phyloP scores from a whole-genome alignment of 2,329 filamentous ascomycete genomes.

The Sordariomycetes sp. region DNA sequence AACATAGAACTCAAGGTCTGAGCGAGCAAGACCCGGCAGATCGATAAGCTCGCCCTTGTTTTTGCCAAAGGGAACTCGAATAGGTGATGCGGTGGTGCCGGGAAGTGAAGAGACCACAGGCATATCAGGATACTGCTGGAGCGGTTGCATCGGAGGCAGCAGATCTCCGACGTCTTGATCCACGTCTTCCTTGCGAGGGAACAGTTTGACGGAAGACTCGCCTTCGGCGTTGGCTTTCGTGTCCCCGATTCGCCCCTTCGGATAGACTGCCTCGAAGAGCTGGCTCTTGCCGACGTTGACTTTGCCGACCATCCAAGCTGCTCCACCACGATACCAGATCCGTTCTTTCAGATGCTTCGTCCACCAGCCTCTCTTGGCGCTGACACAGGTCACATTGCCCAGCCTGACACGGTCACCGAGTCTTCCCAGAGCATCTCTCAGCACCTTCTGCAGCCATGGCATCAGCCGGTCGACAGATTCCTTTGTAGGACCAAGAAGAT shows the following conservation, averaged over 20 bases:
- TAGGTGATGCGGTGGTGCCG: slow-evolving; percentile 91
- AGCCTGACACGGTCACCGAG: slow-evolving; percentile 63
- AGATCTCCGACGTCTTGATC: slow-evolving; percentile 40
- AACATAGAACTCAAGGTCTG: slow-evolving; percentile 63
- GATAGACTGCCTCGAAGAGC: slow-evolving; percentile 80
- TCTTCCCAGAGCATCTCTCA: slow-evolving; percentile 67
- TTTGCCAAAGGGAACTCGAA: slow-evolving; percentile 81
- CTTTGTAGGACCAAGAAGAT: slow-evolving; percentile 77
- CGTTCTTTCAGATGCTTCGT: slow-evolving; percentile 78
- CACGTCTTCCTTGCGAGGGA: slow-evolving; percentile 5
- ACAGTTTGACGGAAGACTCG: not conserved
- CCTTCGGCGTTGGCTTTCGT: not conserved
- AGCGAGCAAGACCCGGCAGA: slow-evolving; percentile 74
- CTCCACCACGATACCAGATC: slow-evolving; percentile 75
- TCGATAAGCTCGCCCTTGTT: slow-evolving; percentile 88
- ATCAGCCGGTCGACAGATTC: slow-evolving; percentile 77
- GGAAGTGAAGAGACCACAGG: slow-evolving; percentile 79
- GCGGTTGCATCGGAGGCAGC: slow-evolving; percentile 66
- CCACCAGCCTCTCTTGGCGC: slow-evolving; percentile 83
- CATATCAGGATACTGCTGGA: slow-evolving; percentile 72
- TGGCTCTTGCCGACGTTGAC: slow-evolving; percentile 96
- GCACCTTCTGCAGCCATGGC: slow-evolving; percentile 70
- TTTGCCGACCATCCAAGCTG: slow-evolving; percentile 94
- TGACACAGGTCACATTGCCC: slow-evolving; percentile 81
- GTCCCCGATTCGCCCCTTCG: slow-evolving; percentile 54